phyloP scores from a whole-genome alignment of 148 eudicot genomes.

The Fallopia convolvulus region DNA sequence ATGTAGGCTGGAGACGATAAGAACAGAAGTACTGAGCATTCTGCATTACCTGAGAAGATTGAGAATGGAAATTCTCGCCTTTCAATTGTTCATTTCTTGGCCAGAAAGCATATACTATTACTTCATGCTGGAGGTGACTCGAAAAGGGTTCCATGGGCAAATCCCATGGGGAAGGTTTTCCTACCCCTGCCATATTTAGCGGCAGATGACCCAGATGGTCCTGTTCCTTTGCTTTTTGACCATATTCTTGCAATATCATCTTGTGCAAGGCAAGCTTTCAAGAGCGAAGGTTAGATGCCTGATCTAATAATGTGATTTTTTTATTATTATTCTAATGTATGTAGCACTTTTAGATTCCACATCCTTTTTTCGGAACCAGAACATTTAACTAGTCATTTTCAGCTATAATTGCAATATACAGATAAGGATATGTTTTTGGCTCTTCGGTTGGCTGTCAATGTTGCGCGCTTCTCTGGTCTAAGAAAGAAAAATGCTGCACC shows the following conservation, averaged over 20 bases:
- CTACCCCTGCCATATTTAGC: constrained; percentile 97
- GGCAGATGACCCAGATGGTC: constrained; percentile 91
- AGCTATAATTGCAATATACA: background rate
- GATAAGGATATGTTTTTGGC: background rate
- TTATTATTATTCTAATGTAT: constrained; percentile 7
- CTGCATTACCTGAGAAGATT: constrained; percentile 22
- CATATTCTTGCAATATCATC: constrained; percentile 97
- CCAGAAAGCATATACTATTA: constrained; percentile 67
- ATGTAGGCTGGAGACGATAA: constrained; percentile 35
- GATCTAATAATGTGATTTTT: constrained; percentile 15
- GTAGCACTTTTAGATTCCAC: background rate
- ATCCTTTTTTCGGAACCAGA: background rate
- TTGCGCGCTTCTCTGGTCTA: background rate
- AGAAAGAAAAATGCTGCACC: background rate
- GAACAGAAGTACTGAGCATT: constrained; percentile 23
- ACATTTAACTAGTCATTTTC: background rate
- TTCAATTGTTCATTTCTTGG: constrained; percentile 39
- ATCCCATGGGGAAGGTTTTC: constrained; percentile 99
- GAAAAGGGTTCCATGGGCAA: constrained; percentile 99
- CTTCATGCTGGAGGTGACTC: constrained; percentile 99
- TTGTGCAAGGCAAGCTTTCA: constrained; percentile 93
- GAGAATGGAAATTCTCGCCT: constrained; percentile 28
- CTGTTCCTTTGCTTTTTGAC: constrained; percentile 96
- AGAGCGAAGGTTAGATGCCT: constrained; percentile 59
- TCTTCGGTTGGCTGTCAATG: background rate